Percentiles rank a stretch among this genome's conserved stretches.
These are phyloP conservation scores for Kwoniella sp. DNA, from an alignment of 768 basidiomycete genomes.

Conservation along the genomic window DNA sequence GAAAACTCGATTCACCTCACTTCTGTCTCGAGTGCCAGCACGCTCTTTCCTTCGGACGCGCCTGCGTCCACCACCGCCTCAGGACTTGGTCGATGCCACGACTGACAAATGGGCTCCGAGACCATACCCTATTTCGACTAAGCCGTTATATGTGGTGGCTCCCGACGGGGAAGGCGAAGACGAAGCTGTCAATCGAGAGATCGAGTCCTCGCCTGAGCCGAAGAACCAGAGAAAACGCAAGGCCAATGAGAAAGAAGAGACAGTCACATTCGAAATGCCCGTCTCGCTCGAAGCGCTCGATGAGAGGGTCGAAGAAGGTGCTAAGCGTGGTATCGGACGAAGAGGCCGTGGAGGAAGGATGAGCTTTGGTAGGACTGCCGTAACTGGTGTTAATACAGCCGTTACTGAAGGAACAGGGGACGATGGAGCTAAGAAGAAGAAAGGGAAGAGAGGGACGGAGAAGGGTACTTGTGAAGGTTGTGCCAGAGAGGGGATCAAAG, in stretches of 20 bases:
- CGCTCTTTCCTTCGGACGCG: constrained; percentile 37
- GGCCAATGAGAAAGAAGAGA: constrained; percentile 23
- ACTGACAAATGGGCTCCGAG: constrained; percentile 45
- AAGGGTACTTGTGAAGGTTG: constrained; percentile 46
- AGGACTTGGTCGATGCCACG: constrained; percentile 36
- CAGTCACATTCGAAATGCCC: constrained; percentile 47
- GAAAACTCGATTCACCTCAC: constrained; percentile 18
- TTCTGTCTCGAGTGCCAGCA: constrained; percentile 28
- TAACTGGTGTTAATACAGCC: not conserved
- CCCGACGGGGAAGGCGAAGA: constrained; percentile 35
- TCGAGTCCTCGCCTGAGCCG: constrained; percentile 18
- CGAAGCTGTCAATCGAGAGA: constrained; percentile 1
- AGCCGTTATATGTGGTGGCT: constrained; percentile 25
- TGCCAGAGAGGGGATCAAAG: constrained; percentile 30
- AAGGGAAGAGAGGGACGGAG: constrained; percentile 20
- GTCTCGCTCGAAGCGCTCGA: constrained; percentile 44
- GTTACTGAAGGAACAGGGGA: not conserved
- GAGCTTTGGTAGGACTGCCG: constrained; percentile 2
- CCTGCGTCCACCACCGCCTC: constrained; percentile 13
- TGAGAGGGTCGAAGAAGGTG: constrained; percentile 40
- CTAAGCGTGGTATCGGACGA: constrained; percentile 24
- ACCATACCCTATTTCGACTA: constrained; percentile 43
- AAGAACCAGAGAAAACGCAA: constrained; percentile 21
- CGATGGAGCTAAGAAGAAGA: constrained; percentile 21
- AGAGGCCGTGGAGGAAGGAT: constrained; percentile 2